A percentile compares a stretch with the other conserved stretches of the same genome.
Evolutionary conservation across 108 stramenopile genomes (phyloP).

Genomic region (Nitzschia palea): DNA sequence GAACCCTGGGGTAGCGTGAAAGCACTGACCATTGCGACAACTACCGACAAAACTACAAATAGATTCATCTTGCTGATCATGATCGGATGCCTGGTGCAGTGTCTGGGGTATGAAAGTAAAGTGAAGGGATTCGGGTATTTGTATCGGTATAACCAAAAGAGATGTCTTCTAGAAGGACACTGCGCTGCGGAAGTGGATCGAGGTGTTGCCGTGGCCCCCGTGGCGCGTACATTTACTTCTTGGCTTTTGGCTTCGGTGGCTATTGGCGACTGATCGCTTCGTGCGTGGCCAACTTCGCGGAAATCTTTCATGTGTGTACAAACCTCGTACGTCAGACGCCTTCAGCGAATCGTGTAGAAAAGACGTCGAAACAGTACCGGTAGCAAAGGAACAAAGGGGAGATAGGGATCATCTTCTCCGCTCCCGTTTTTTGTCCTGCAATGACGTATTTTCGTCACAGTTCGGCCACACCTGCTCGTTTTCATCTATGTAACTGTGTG

Average conservation of each 20-base stretch:
- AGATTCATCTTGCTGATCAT: constrained; percentile 1
- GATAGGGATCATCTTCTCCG: too few species aligned
- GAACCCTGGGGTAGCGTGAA: neutral
- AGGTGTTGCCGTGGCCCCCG: neutral
- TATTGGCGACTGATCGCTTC: constrained; percentile 4
- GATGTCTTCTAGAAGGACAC: neutral
- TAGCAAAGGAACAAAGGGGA: too few species aligned
- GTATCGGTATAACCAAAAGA: too few species aligned
- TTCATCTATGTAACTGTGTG: neutral
- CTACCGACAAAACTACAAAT: neutral
- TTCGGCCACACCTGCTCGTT: neutral
- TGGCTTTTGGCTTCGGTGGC: neutral
- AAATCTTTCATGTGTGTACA: neutral
- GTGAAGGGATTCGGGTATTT: too few species aligned
- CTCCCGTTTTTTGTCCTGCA: neutral
- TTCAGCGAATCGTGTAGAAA: neutral
- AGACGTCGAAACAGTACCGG: neutral
- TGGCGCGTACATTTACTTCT: neutral
- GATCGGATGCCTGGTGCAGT: neutral
- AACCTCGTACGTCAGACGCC: neutral
- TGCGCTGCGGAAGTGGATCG: constrained; percentile 5
- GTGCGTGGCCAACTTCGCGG: neutral
- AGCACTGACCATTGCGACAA: neutral
- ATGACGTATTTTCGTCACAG: neutral
- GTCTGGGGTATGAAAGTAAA: neutral